These are phyloP conservation scores for Syzygium aqueum DNA, from an alignment of 345 rosid species.

Conservation along the genomic window DNA sequence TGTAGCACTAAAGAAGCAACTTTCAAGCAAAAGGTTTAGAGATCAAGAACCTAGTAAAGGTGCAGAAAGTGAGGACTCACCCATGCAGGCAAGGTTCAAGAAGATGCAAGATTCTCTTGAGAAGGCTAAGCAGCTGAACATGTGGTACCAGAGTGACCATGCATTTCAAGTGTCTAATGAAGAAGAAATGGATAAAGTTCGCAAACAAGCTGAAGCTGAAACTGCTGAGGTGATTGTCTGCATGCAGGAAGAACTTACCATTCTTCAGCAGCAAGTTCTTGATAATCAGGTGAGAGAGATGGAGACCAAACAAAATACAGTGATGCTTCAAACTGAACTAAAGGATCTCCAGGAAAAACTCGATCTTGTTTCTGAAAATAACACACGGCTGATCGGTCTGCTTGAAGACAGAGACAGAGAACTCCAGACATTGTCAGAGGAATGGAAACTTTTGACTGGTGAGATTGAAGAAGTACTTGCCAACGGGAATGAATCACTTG, in stretches of 20 bases:
- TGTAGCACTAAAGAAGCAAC: constrained; percentile 39
- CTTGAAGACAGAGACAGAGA: constrained; percentile 57
- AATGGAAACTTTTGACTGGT: constrained; percentile 64
- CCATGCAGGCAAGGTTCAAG: constrained; percentile 44
- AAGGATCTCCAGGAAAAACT: constrained; percentile 42
- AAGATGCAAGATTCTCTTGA: constrained; percentile 89
- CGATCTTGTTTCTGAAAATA: constrained; percentile 36
- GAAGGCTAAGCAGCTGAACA: constrained; percentile 67
- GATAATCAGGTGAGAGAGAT: constrained; percentile 61
- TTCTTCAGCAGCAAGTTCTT: constrained; percentile 70
- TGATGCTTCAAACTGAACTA: constrained; percentile 39
- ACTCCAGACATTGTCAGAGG: constrained; percentile 41
- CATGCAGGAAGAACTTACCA: constrained; percentile 81
- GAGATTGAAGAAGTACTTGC: constrained; percentile 70
- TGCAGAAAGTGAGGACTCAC: constrained; percentile 19
- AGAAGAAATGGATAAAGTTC: constrained; percentile 60
- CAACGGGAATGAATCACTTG: constrained; percentile 57
- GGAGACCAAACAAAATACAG: constrained; percentile 28
- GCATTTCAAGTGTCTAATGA: constrained; percentile 59
- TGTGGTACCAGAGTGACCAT: constrained; percentile 53
- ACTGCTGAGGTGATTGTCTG: constrained; percentile 90
- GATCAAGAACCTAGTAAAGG: constrained; percentile 24
- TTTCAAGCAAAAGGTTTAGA: constrained; percentile 30
- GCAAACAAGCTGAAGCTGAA: constrained; percentile 81
- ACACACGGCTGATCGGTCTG: constrained; percentile 34